Evolutionary conservation across 352 stramenopile species (phyloP), one percentile per base, ranked within the genome.

Genomic region (Phytophthora colocasiae): DNA sequence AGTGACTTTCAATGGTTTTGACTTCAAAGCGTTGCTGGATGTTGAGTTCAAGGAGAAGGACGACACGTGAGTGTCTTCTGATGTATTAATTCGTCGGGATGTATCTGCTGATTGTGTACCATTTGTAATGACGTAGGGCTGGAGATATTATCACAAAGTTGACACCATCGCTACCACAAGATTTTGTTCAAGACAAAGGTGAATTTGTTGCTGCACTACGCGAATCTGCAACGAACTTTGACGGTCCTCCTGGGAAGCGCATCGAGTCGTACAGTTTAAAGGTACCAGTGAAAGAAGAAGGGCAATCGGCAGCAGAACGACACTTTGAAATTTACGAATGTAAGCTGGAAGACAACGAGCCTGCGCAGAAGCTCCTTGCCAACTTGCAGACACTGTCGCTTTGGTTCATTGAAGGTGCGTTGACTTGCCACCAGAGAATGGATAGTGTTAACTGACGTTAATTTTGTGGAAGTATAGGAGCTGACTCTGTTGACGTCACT

Each of bases 351-450:
- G 74, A 88, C 19, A 87, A 93, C 31, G 66, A 75, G 12, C 43
- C 41, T 2, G 81, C 83, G 4, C 83, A 91, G 39, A 78, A 73
- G 17, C 73, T 94, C 10, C 77, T 85, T 19, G 61, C 64, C 15
- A 92, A 91, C 24, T 61, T 94, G 50, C 85, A 96, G 49, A 94
- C 82, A 29, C 63, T 83, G 48, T 76, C 87, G 63, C 66, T 91
- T 14, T 96, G 85, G 85, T 94, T 94, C 63, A 94, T 96, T 56
- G 87, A 96, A 90, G 87, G 87, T 77, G n/a, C 4, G 49, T 38
- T 19, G 41, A 39, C 15, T 27, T 14, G 27, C 6, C 27, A 39
- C 26, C 31, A 4, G 0, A 22, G 3, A 9, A 24, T 14, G 36
- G 15, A 41, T 19, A 34, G 29, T 34, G 8, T 9, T 14, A 12